phyloP scores from a whole-genome alignment of 2,329 filamentous ascomycete genomes.

The Phyllosticta paracitricarpa region DNA sequence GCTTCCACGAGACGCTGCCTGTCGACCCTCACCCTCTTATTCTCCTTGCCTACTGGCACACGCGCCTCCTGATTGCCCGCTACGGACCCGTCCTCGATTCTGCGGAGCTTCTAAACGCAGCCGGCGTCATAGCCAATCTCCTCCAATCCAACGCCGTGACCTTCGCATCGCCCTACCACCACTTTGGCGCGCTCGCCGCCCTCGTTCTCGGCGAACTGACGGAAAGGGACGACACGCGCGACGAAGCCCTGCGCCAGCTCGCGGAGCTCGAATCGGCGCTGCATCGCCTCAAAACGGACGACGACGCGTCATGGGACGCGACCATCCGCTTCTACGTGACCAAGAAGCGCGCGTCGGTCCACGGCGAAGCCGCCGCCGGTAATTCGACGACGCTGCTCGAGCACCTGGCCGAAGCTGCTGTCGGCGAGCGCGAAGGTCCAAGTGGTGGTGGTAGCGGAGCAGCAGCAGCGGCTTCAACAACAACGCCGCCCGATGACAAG shows the following conservation, averaged over 20 bases:
- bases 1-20: constrained; percentile 20
- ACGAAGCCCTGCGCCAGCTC: constrained; percentile 25
- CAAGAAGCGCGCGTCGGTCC: constrained; percentile 16
- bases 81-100: constrained; percentile 19
- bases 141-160: constrained; percentile 15
- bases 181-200: constrained; percentile 27
- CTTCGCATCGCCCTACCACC: constrained; percentile 26
- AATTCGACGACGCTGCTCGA: constrained; percentile 28
- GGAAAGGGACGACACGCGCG: constrained; percentile 25
- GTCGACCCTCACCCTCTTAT: constrained; percentile 22
- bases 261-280: constrained; percentile 28
- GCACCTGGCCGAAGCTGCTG: constrained; percentile 29
- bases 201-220: constrained; percentile 25
- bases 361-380: constrained; percentile 11
- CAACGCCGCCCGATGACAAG: background rate
- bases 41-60: constrained; percentile 26
- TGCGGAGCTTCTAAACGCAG: constrained; percentile 18
- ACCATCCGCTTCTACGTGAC: constrained; percentile 20
- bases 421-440: constrained; percentile 10
- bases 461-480: constrained; percentile 11
- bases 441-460: constrained; percentile 23
- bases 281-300: constrained; percentile 21
- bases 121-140: constrained; percentile 22
- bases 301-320: constrained; percentile 24
- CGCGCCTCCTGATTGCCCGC: constrained; percentile 24